A percentile compares a stretch with the other conserved stretches of the same genome.
Evolutionary conservation across 179 eudicot genomes (phyloP).

Genomic region (Amaranthus tricolor): DNA sequence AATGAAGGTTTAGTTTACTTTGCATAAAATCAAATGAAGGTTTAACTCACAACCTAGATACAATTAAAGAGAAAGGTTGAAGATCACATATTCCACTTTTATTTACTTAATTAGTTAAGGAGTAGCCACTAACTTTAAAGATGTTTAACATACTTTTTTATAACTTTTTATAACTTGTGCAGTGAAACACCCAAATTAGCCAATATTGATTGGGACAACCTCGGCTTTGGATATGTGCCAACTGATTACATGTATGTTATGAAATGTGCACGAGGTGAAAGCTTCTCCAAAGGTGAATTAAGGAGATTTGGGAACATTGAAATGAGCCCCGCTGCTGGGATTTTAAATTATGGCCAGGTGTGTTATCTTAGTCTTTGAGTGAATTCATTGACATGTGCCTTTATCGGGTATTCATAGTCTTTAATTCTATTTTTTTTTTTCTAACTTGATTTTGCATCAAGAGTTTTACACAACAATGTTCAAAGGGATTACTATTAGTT

Average conservation of each 20-base stretch:
- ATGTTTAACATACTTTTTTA: constrained; percentile 7
- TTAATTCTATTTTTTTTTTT: not conserved
- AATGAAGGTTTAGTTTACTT: not conserved
- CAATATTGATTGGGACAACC: constrained; percentile 94
- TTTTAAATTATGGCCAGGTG: constrained; percentile 96
- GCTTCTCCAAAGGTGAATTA: constrained; percentile 69
- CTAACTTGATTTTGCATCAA: not conserved
- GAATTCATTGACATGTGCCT: not conserved
- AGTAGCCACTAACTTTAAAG: not conserved
- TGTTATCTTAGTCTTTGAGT: constrained; percentile 9
- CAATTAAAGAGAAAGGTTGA: not conserved
- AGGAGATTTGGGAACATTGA: constrained; percentile 82
- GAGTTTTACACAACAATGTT: not conserved
- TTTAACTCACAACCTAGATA: not conserved
- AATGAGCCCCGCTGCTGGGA: constrained; percentile 88
- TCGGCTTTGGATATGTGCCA: constrained; percentile 73
- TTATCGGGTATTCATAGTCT: not conserved
- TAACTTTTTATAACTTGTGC: constrained; percentile 26
- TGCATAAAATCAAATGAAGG: not conserved
- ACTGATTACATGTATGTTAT: constrained; percentile 90
- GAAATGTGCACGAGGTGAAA: constrained; percentile 73
- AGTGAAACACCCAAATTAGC: constrained; percentile 45
- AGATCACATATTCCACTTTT: not conserved
- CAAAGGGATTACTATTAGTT: not conserved
- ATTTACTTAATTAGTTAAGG: not conserved